Conservation (phyloP, 352 stramenopile genomes). For the Peronospora farinosa region DNA sequence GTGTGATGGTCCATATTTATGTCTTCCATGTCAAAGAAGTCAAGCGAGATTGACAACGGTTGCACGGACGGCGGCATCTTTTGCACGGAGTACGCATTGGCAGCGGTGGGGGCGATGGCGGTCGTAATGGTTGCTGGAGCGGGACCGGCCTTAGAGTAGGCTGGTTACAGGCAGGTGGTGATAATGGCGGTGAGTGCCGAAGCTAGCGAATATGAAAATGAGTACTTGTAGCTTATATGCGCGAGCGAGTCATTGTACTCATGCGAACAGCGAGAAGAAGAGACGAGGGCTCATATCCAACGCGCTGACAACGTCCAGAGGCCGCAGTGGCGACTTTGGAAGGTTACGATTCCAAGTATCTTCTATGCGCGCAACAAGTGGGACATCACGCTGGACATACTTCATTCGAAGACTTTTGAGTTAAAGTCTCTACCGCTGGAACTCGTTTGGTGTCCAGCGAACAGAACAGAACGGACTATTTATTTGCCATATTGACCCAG, state of each 20-base stretch:
- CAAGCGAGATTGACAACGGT: slow-evolving; percentile 32
- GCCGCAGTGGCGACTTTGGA: slow-evolving; percentile 16
- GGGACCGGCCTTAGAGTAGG: slow-evolving; percentile 11
- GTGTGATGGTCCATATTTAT: slow-evolving; percentile 23
- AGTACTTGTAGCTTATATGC: slow-evolving; percentile 11
- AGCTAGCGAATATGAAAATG: slow-evolving; percentile 30
- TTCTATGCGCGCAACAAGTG: slow-evolving; percentile 15
- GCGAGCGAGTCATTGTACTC: slow-evolving; percentile 6
- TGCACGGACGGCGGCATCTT: slow-evolving; percentile 23
- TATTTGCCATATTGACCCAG: not conserved
- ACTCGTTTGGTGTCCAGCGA: slow-evolving; percentile 9
- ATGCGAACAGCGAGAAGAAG: slow-evolving; percentile 15
- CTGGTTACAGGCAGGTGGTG: slow-evolving; percentile 6
- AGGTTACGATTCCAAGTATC: slow-evolving; percentile 22
- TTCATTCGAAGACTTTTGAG: not conserved
- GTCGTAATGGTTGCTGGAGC: slow-evolving; percentile 25
- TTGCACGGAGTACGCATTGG: slow-evolving; percentile 15
- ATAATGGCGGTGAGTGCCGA: slow-evolving; percentile 8
- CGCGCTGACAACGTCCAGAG: slow-evolving; percentile 15
- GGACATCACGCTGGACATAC: slow-evolving; percentile 19
- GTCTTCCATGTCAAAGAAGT: slow-evolving; percentile 30
- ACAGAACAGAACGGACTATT: not conserved
- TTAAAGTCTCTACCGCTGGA: slow-evolving; percentile 18
- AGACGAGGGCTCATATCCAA: slow-evolving; percentile 7
- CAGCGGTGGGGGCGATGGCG: slow-evolving; percentile 18